A percentile compares a stretch with the other conserved stretches of the same genome.
phyloP scores from a whole-genome alignment of 2,329 filamentous ascomycete species.

The Ampelomyces quisqualis region DNA sequence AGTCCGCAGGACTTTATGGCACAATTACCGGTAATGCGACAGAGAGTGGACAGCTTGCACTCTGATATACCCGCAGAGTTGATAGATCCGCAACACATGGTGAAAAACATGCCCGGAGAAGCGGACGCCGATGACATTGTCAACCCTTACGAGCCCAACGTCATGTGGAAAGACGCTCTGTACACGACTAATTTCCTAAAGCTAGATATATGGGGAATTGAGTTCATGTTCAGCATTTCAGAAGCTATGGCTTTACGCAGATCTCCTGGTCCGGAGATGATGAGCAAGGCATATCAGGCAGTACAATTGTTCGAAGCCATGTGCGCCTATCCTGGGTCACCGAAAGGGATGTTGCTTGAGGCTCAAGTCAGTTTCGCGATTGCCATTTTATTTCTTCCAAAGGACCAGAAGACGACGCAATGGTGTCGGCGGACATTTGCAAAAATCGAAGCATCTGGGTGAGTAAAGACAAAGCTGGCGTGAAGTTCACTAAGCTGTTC shows the following conservation, averaged over 20 bases:
- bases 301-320: slow-evolving; percentile 81
- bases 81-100: slow-evolving; percentile 61
- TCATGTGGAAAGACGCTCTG: slow-evolving; percentile 66
- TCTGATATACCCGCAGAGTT: slow-evolving; percentile 62
- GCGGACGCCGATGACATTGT: slow-evolving; percentile 66
- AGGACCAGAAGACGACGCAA: slow-evolving; percentile 68
- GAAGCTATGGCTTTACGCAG: slow-evolving; percentile 59
- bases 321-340: slow-evolving; percentile 67
- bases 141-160: slow-evolving; percentile 68
- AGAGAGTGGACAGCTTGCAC: slow-evolving; percentile 47
- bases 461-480: slow-evolving; percentile 45
- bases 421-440: slow-evolving; percentile 83
- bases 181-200: slow-evolving; percentile 73
- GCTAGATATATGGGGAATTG: slow-evolving; percentile 76
- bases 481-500: too few relatives aligned
- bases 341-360: slow-evolving; percentile 68
- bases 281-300: slow-evolving; percentile 64
- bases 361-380: slow-evolving; percentile 77
- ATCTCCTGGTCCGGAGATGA: slow-evolving; percentile 56
- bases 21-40: slow-evolving; percentile 55
- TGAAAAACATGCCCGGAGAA: slow-evolving; percentile 63
- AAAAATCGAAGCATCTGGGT: slow-evolving; percentile 76
- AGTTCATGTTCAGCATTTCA: slow-evolving; percentile 79
- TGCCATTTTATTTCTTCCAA: slow-evolving; percentile 75
- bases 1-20: slow-evolving; percentile 62